Evolutionary conservation across 495 filamentous ascomycete genomes (phyloP), one percentile per base, ranked within the genome.

Genomic region (Amphirosellinia nigrospora): DNA sequence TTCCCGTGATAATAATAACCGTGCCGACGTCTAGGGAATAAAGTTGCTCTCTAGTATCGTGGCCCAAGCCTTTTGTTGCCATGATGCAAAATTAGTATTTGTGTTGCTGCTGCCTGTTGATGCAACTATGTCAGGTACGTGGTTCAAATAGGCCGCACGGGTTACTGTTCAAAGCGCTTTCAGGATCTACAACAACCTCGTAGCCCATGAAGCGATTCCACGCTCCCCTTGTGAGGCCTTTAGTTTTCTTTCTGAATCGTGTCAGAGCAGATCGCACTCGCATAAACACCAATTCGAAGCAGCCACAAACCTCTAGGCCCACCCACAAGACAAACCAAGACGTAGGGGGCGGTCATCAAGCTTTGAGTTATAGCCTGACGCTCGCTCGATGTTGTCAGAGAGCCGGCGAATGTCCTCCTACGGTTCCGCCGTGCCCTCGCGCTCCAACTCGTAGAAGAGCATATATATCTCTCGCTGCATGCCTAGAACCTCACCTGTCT

Each of bases 381-480:
- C 70, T 52, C 62, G 65, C 23, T 28, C 62, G 13, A 74, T 69
- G 32, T 71, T 30, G 11, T 69, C 70, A n/a, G 72, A 70, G 66
- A 73, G 66, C 36, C 53, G 68, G 69, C 43, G 65, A 50, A 56
- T 7, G 66, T 71, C 71, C 9, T 61, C 69, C 74, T 78, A 78
- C 53, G 72, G 70, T 61, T 75, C 76, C 41, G 72, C 70, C 72
- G 70, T 63, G 56, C 72, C 65, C 66, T 76, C 71, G 56, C 72
- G 71, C 21, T 93, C 92, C 70, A 94, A 79, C 79, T 98, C 95
- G 76, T 99, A 99, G 78, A 99, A 99, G 32, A 99, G 82, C 73
- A 99, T 81, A 78, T 98, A 99, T 0, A 98, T 95, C 79, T 98
- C 96, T 72, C 90, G 91, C 78, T 98, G 94, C 95, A 98, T 97